These are phyloP conservation scores for Monosporascus ibericus DNA, from an alignment of 2,329 filamentous ascomycete species.

Conservation along the genomic window DNA sequence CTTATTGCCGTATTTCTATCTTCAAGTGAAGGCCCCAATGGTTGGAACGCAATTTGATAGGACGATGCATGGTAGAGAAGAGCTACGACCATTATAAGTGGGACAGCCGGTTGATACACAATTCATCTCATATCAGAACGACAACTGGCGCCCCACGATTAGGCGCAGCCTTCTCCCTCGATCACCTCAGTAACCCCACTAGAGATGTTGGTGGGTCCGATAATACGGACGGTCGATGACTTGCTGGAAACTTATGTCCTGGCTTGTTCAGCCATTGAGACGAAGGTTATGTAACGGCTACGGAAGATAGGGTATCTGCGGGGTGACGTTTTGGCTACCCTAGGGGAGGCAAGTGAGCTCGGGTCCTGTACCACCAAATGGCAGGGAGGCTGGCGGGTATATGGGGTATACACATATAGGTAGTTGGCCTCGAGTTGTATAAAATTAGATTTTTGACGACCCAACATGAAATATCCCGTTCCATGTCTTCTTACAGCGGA, in stretches of 20 bases:
- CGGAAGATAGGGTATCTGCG: neutral
- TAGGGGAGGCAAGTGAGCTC: neutral
- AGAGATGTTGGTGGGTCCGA: no score
- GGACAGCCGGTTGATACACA: neutral
- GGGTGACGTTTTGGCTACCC: neutral
- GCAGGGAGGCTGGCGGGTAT: neutral
- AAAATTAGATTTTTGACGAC: neutral
- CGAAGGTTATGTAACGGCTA: neutral
- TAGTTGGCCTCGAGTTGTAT: neutral
- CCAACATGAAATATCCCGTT: neutral
- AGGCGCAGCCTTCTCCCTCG: no score
- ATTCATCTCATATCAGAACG: neutral
- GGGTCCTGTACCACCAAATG: neutral
- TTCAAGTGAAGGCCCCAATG: no score
- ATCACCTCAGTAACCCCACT: no score
- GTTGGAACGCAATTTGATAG: neutral
- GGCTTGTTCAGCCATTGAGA: neutral
- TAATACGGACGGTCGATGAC: no score
- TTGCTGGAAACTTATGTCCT: no score
- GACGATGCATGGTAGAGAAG: neutral
- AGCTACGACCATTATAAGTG: neutral
- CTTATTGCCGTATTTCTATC: no score
- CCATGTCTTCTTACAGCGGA: neutral
- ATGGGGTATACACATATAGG: neutral
- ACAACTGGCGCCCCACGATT: neutral